Percentiles rank a stretch among this genome's conserved stretches.
These are phyloP conservation scores for Sclerospora graminicola DNA, from an alignment of 352 stramenopile species.

Conservation along the genomic window DNA sequence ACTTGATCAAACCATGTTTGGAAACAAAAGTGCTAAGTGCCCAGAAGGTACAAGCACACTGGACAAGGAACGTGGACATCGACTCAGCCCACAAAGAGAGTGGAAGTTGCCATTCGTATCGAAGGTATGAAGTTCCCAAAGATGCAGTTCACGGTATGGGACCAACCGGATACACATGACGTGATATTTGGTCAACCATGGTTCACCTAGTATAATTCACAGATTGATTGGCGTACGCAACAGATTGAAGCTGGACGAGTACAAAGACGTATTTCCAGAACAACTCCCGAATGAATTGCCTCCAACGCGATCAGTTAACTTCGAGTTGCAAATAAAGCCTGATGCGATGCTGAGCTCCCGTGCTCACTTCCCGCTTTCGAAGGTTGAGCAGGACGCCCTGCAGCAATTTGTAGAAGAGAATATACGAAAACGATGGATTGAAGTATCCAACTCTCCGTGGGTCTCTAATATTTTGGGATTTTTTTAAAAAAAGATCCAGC, in stretches of 20 bases:
- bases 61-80: constrained; percentile 2
- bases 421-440: constrained; percentile 13
- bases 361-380: constrained; percentile 5
- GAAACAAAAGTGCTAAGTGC: not conserved
- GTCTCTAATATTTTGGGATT: constrained; percentile 18
- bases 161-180: constrained; percentile 5
- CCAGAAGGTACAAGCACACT: not conserved
- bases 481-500: constrained; percentile 14
- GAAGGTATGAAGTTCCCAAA: constrained; percentile 5
- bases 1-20: not conserved
- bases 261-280: constrained; percentile 7
- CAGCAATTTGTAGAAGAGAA: constrained; percentile 7
- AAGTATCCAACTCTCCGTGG: constrained; percentile 16
- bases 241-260: constrained; percentile 1
- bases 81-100: constrained; percentile 3
- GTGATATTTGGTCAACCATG: constrained; percentile 12
- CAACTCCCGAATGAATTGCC: constrained; percentile 6
- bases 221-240: constrained; percentile 6
- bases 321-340: constrained; percentile 14
- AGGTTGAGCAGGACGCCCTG: constrained; percentile 5
- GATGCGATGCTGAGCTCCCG: constrained; percentile 6
- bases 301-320: constrained; percentile 4
- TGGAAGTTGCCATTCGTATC: constrained; percentile 5
- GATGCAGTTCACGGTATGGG: constrained; percentile 8
- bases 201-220: constrained; percentile 3